Conservation (phyloP, 75 land plant genomes). For the Sequoiadendron giganteum region DNA sequence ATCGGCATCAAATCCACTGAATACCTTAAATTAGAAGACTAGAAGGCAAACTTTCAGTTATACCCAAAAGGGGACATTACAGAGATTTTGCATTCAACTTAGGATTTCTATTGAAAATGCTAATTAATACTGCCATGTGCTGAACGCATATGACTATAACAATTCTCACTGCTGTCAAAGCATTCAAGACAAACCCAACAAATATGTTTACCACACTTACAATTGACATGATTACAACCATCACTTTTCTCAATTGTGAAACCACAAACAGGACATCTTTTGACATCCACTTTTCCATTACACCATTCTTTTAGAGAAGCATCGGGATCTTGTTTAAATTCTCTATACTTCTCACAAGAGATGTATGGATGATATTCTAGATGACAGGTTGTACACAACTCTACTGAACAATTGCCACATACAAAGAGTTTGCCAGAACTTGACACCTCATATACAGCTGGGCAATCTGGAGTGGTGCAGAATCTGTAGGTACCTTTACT, state of each 20-base stretch:
- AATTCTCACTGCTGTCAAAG: slow-evolving; percentile 48
- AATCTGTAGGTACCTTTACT: slow-evolving; percentile 59
- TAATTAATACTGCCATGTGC: slow-evolving; percentile 26
- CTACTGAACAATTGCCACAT: slow-evolving; percentile 63
- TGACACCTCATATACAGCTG: slow-evolving; percentile 54
- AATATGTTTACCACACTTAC: slow-evolving; percentile 68
- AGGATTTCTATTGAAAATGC: not conserved
- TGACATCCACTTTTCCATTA: slow-evolving; percentile 66
- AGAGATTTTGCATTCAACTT: not conserved
- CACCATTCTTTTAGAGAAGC: slow-evolving; percentile 66
- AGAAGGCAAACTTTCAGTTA: too few relatives aligned
- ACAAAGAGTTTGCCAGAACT: slow-evolving; percentile 32
- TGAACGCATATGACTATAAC: slow-evolving; percentile 56
- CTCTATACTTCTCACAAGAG: slow-evolving; percentile 61
- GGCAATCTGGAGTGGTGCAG: slow-evolving; percentile 90
- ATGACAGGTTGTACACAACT: slow-evolving; percentile 72
- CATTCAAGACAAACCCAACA: slow-evolving; percentile 74
- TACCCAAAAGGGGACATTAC: too few relatives aligned
- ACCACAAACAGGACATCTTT: slow-evolving; percentile 62
- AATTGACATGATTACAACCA: slow-evolving; percentile 77
- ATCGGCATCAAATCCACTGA: too few relatives aligned
- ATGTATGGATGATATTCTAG: slow-evolving; percentile 66
- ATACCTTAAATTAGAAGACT: too few relatives aligned
- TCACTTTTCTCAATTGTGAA: slow-evolving; percentile 75
- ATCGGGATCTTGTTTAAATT: slow-evolving; percentile 78